These are phyloP conservation scores for Pontederia paniculata DNA, from an alignment of 176 grass and related monocot genomes.

Conservation along the genomic window DNA sequence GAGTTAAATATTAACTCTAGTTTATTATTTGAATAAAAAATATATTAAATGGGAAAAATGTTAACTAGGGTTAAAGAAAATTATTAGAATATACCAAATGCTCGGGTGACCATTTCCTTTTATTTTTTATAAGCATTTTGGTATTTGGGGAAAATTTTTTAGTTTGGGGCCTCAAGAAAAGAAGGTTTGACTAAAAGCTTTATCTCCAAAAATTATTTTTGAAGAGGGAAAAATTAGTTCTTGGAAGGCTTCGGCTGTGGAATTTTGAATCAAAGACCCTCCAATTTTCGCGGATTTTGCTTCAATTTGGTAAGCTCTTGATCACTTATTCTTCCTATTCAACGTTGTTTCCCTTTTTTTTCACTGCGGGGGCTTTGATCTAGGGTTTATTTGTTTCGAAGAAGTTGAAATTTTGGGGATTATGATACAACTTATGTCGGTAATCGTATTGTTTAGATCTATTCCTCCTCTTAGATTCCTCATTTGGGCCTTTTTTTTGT, in stretches of 20 bases:
- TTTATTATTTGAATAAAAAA: too few relatives aligned
- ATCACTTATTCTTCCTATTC: not conserved
- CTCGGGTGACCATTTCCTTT: not conserved
- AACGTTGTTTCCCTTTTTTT: not conserved
- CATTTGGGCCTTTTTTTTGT: too few relatives aligned
- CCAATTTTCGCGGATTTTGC: not conserved
- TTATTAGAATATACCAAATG: not conserved
- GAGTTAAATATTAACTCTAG: too few relatives aligned
- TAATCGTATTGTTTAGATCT: not conserved
- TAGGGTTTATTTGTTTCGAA: slow-evolving; percentile 4
- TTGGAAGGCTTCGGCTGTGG: not conserved
- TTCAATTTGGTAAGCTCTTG: not conserved
- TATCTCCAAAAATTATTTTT: not conserved
- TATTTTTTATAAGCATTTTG: slow-evolving; percentile 13
- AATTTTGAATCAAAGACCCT: not conserved
- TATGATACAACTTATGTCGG: not conserved
- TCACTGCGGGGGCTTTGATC: not conserved
- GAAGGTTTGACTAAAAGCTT: slow-evolving; percentile 13
- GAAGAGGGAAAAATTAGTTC: not conserved
- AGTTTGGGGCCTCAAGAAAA: not conserved
- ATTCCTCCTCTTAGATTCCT: too few relatives aligned
- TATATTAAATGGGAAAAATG: too few relatives aligned
- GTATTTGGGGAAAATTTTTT: slow-evolving; percentile 12
- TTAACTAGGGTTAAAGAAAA: too few relatives aligned
- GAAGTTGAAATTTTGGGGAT: not conserved